Conservation (phyloP, 352 stramenopile species). For the Bremia lactucae region DNA sequence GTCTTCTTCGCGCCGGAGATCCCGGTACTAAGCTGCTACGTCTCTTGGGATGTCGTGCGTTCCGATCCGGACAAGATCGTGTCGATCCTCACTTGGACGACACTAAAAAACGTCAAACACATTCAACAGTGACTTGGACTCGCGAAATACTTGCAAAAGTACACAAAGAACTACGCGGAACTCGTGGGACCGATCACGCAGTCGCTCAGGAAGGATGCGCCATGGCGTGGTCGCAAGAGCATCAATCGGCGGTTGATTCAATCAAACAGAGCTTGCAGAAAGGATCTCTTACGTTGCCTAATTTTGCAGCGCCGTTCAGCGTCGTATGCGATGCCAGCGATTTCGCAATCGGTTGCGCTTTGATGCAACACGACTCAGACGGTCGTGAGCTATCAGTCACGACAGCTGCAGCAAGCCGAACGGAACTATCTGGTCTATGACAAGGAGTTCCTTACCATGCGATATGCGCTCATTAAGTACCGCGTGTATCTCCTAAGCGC, state of each 20-base stretch:
- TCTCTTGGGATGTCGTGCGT: no score
- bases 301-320: slow-evolving; percentile 3
- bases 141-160: slow-evolving; percentile 17
- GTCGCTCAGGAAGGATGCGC: slow-evolving; percentile 1
- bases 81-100: slow-evolving; percentile 6
- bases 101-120: neutral
- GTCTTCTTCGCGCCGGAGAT: slow-evolving; percentile 4
- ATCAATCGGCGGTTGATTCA: slow-evolving; percentile 4
- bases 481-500: neutral
- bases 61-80: no score
- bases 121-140: slow-evolving; percentile 9
- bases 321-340: slow-evolving; percentile 13
- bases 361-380: neutral
- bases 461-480: neutral
- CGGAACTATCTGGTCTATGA: neutral
- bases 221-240: neutral
- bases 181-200: slow-evolving; percentile 4
- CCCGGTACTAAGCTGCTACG: neutral
- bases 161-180: neutral
- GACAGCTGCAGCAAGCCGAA: neutral
- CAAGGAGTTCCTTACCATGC: neutral
- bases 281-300: neutral
- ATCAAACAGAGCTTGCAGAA: neutral
- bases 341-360: slow-evolving; percentile 8
- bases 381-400: neutral